A percentile compares a stretch with the other conserved stretches of the same genome.
Conservation (phyloP, 2,329 filamentous ascomycete species). For the Trichoderma cornu-damae region DNA sequence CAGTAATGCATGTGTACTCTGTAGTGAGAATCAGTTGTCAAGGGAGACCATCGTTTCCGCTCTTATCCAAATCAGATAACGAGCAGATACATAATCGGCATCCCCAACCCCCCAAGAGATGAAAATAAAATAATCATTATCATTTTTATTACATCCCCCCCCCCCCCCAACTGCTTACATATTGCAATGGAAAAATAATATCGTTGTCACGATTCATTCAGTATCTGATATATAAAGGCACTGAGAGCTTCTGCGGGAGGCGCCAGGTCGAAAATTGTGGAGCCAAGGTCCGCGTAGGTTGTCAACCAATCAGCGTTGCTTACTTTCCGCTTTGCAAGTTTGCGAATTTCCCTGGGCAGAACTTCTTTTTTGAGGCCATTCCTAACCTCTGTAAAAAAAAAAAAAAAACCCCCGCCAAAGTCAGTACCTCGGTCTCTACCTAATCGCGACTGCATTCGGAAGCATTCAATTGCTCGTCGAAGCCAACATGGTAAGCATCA, state of each 20-base stretch:
- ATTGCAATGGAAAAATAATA: too few relatives aligned
- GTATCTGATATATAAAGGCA: too few relatives aligned
- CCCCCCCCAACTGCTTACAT: too few relatives aligned
- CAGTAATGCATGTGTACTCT: too few relatives aligned
- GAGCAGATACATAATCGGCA: too few relatives aligned
- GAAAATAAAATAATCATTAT: too few relatives aligned
- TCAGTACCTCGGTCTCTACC: slow-evolving; percentile 28
- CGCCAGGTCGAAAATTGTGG: slow-evolving; percentile 22
- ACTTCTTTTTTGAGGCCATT: slow-evolving; percentile 31
- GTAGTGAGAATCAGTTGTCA: too few relatives aligned
- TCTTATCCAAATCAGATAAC: too few relatives aligned
- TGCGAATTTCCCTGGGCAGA: slow-evolving; percentile 34
- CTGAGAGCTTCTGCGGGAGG: background rate
- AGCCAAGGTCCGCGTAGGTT: slow-evolving; percentile 19
- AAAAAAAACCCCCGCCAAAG: slow-evolving; percentile 26
- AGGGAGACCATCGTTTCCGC: too few relatives aligned
- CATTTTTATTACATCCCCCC: too few relatives aligned
- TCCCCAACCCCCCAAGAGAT: too few relatives aligned
- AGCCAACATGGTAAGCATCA: slow-evolving; percentile 36
- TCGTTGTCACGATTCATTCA: too few relatives aligned
- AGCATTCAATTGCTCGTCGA: slow-evolving; percentile 30
- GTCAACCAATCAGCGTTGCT: slow-evolving; percentile 30
- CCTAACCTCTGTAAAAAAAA: slow-evolving; percentile 25
- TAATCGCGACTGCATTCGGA: slow-evolving; percentile 23
- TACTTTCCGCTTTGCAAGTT: slow-evolving; percentile 32